Evolutionary conservation across 768 basidiomycete species (phyloP).

Genomic region (Postia placenta): DNA sequence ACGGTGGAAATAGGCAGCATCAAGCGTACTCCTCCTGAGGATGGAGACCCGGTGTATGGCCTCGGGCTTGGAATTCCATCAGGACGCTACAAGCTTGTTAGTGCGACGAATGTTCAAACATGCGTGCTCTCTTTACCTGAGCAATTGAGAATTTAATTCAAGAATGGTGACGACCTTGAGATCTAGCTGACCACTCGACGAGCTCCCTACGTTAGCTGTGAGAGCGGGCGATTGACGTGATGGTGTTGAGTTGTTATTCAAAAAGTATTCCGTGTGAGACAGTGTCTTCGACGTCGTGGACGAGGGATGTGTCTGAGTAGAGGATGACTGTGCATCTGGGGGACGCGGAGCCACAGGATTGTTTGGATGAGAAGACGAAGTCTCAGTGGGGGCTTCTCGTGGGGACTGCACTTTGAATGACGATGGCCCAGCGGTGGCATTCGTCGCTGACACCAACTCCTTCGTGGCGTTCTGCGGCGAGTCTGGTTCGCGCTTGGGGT

Average conservation of each 20-base stretch:
- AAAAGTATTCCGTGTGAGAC: neutral
- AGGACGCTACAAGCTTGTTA: constrained; percentile 39
- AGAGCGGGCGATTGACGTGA: constrained; percentile 2
- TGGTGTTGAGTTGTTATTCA: neutral
- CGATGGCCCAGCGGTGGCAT: neutral
- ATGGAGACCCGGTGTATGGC: constrained; percentile 39
- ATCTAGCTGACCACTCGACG: constrained; percentile 18
- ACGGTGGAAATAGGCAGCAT: constrained; percentile 9
- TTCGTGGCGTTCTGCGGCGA: neutral
- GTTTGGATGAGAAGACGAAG: neutral
- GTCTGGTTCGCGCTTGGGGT: neutral
- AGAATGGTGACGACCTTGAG: constrained; percentile 57
- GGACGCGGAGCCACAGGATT: neutral
- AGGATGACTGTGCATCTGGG: neutral
- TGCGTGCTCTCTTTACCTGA: constrained; percentile 42
- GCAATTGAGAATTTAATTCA: constrained; percentile 62
- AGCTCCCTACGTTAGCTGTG: neutral
- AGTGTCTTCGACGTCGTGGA: neutral
- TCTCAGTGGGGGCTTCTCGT: constrained; percentile 1
- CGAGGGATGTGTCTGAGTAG: neutral
- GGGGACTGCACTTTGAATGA: constrained; percentile 3
- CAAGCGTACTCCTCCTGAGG: constrained; percentile 52
- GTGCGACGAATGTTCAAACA: neutral
- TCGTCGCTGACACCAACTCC: neutral
- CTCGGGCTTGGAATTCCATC: constrained; percentile 53